phyloP scores from a whole-genome alignment of 2,329 filamentous ascomycete species.

The Magnaporthiopsis rhizophila region DNA sequence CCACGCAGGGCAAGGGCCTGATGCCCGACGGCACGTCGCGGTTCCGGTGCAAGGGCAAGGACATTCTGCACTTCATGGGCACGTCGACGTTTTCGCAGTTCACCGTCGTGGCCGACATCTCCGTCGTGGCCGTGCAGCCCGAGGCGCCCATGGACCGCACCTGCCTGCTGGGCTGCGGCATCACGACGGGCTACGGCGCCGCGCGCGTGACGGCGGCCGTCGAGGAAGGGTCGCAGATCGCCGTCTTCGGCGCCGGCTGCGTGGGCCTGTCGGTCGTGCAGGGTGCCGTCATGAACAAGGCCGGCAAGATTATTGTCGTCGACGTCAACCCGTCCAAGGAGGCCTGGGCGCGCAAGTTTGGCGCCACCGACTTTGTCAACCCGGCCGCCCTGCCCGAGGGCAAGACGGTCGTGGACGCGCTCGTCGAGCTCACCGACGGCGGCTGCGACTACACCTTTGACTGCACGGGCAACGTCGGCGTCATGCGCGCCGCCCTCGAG shows the following conservation, averaged over 20 bases:
- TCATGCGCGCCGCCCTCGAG: constrained; percentile 93
- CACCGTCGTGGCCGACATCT: constrained; percentile 97
- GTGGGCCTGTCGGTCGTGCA: constrained; percentile 94
- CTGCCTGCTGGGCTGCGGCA: constrained; percentile 93
- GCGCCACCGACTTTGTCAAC: constrained; percentile 95
- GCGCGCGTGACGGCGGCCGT: constrained; percentile 89
- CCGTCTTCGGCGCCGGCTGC: constrained; percentile 91
- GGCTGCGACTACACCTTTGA: constrained; percentile 99
- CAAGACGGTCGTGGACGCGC: constrained; percentile 81
- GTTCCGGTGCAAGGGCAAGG: constrained; percentile 91
- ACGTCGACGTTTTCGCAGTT: constrained; percentile 98
- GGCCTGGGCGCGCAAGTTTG: constrained; percentile 88
- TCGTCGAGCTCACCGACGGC: constrained; percentile 96
- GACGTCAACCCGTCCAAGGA: constrained; percentile 84
- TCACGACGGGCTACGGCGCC: constrained; percentile 96
- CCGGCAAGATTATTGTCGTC: constrained; percentile 65
- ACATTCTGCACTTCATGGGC: constrained; percentile 98
- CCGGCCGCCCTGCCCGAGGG: constrained; percentile 63
- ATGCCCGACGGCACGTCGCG: constrained; percentile 96
- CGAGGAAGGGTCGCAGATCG: constrained; percentile 81
- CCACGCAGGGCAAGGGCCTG: constrained; percentile 88
- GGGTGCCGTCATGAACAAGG: constrained; percentile 79
- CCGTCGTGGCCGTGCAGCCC: constrained; percentile 78
- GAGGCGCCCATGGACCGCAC: constrained; percentile 93
- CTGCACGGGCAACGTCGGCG: constrained; percentile 93